Base-by-base conservation (phyloP, 2,329 filamentous ascomycete species). In the Acrocalymma vagum region DNA sequence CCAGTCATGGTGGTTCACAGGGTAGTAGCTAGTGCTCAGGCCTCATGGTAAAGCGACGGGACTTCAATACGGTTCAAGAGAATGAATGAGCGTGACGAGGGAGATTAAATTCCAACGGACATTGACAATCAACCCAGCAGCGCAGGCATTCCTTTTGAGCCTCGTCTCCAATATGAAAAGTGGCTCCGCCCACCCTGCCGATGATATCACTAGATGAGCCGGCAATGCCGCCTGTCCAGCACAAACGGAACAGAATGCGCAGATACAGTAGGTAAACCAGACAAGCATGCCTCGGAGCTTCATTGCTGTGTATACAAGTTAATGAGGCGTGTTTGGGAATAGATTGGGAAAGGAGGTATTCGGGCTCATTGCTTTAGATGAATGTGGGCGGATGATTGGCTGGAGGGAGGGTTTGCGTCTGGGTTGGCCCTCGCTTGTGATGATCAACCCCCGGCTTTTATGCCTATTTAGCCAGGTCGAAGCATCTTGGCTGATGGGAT, bases 391-490 rank as follows among this genome's bases (percentile, higher is more conserved):
- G 16, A 14, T 20, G 31, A 55, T 58, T 53, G 51, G 53, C 15
- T n/a, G 13, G 11, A 10, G 9, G n/a, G n/a, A n/a, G n/a, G n/a
- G n/a, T n/a, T n/a, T n/a, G n/a, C n/a, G n/a, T n/a, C n/a, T n/a
- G n/a, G n/a, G n/a, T n/a, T n/a, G n/a, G n/a, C n/a, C n/a, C n/a
- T 51, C 39, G 51, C 40, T 46, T 39, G 31, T 29, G 9, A 13
- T 17, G 6, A n/a, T n/a, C n/a, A n/a, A n/a, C n/a, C n/a, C n/a
- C n/a, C n/a, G n/a, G n/a, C n/a, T n/a, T n/a, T n/a, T n/a, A n/a
- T n/a, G n/a, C n/a, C n/a, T n/a, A 51, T 54, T 56, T 51, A 53
- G 48, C 45, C 50, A 38, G 17, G 36, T 32, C 6, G n/a, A 16
- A 24, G 22, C 4, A 9, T 8, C 7, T 7, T 29, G 6, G n/a